These are phyloP conservation scores for Blastocystis hominis DNA, from an alignment of 352 stramenopile species.

Conservation along the genomic window DNA sequence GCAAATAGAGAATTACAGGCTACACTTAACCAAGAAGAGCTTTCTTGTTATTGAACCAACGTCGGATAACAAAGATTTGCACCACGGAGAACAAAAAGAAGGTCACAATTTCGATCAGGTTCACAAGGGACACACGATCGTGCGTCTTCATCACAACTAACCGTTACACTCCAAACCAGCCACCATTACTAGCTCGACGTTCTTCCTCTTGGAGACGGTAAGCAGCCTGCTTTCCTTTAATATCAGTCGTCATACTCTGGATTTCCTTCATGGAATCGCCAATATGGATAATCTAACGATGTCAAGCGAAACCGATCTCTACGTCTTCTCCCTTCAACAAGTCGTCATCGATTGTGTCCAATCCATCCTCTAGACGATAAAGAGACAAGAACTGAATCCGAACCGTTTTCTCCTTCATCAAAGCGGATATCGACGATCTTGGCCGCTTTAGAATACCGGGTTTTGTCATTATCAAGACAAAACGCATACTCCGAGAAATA, in stretches of 20 bases:
- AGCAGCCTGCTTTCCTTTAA: slow-evolving; percentile 49
- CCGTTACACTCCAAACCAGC: neutral
- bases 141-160: slow-evolving; percentile 52
- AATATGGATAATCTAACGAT: slow-evolving; percentile 47
- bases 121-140: slow-evolving; percentile 34
- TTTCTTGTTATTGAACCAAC: slow-evolving; percentile 50
- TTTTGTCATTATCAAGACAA: slow-evolving; percentile 42
- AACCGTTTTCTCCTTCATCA: slow-evolving; percentile 25
- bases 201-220: slow-evolving; percentile 51
- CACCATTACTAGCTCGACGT: neutral
- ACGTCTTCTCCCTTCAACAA: slow-evolving; percentile 48
- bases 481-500: slow-evolving; percentile 57
- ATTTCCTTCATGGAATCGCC: slow-evolving; percentile 45
- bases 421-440: slow-evolving; percentile 50
- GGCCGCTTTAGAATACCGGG: neutral
- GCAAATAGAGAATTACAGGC: neutral
- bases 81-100: slow-evolving; percentile 49
- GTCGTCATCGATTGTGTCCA: neutral
- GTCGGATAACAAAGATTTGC: slow-evolving; percentile 27
- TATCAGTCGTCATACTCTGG: slow-evolving; percentile 47
- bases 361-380: neutral
- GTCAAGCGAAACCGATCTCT: neutral
- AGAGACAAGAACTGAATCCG: neutral
- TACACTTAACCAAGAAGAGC: slow-evolving; percentile 28
- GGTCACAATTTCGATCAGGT: slow-evolving; percentile 18